These are phyloP conservation scores for Suillus tomentosus DNA, from an alignment of 768 basidiomycete species.

Conservation along the genomic window DNA sequence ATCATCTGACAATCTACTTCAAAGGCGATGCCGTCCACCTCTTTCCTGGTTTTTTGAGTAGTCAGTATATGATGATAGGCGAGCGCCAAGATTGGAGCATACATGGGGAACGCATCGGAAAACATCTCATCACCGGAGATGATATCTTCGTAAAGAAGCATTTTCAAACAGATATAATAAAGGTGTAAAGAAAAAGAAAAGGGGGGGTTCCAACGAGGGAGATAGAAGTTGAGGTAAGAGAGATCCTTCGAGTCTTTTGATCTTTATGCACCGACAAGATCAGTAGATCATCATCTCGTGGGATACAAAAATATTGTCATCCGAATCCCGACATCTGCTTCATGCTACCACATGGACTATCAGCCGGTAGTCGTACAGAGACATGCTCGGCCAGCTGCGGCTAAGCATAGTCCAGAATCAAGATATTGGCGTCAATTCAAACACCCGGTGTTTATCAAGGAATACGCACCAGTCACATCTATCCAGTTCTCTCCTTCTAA, in stretches of 20 bases:
- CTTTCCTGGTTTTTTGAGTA: constrained; percentile 54
- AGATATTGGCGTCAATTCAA: constrained; percentile 88
- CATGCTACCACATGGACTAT: constrained; percentile 63
- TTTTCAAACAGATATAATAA: constrained; percentile 32
- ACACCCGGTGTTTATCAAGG: constrained; percentile 92
- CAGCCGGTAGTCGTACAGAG: constrained; percentile 68
- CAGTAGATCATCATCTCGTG: constrained; percentile 23
- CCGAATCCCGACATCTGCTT: constrained; percentile 19
- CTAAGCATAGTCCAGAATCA: constrained; percentile 72
- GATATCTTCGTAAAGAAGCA: constrained; percentile 77
- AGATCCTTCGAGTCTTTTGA: constrained; percentile 2
- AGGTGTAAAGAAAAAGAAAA: constrained; percentile 14
- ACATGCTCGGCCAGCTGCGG: constrained; percentile 56
- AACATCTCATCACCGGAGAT: constrained; percentile 88
- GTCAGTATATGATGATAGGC: constrained; percentile 9
- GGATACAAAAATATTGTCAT: constrained; percentile 21
- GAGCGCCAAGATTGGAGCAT: constrained; percentile 31
- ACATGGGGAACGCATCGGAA: constrained; percentile 92
- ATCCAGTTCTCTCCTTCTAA: constrained; percentile 86
- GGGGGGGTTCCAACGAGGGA: constrained; percentile 12
- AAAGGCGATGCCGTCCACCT: constrained; percentile 73
- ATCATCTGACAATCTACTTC: constrained; percentile 85
- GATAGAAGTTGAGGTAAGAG: constrained; percentile 4
- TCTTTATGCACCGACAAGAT: constrained; percentile 12
- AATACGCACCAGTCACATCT: constrained; percentile 94